These are phyloP conservation scores for Pseudogymnoascus sp. DNA, from an alignment of 2,329 filamentous ascomycete genomes.

Conservation along the genomic window DNA sequence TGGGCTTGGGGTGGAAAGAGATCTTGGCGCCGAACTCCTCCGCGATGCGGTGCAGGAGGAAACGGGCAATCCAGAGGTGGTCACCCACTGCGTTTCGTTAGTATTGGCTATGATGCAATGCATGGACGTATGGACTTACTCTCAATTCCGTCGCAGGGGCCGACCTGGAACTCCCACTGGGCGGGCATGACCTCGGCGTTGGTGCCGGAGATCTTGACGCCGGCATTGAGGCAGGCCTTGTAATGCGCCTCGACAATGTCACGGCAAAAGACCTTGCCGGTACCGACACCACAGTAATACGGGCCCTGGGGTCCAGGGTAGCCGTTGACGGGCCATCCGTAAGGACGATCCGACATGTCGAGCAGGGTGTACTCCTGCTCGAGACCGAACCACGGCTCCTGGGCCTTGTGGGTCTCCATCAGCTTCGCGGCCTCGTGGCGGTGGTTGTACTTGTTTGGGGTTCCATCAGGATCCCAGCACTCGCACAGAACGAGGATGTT, in stretches of 20 bases:
- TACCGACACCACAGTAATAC: conserved; percentile 97
- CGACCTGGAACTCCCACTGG: conserved; percentile 98
- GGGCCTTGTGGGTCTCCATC: conserved; percentile 77
- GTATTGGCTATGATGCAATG: conserved; percentile 9
- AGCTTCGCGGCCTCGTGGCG: conserved; percentile 84
- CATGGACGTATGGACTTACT: conserved; percentile 44
- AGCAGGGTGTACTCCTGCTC: conserved; percentile 97
- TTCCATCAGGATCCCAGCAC: conserved; percentile 90
- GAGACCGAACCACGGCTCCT: conserved; percentile 94
- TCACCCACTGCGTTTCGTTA: conserved; percentile 64
- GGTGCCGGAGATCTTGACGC: conserved; percentile 92
- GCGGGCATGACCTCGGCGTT: conserved; percentile 98
- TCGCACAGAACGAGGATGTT: conserved; percentile 93
- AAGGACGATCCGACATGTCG: conserved; percentile 77
- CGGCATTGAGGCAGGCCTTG: conserved; percentile 77
- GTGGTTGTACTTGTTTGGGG: conserved; percentile 98
- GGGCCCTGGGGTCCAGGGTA: conserved; percentile 80
- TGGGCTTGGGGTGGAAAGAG: conserved; percentile 91
- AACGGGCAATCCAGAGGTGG: conserved; percentile 89
- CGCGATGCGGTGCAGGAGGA: conserved; percentile 81
- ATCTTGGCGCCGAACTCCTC: conserved; percentile 97
- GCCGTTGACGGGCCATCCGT: conserved; percentile 78
- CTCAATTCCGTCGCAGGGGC: conserved; percentile 78
- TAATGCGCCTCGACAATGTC: conserved; percentile 95
- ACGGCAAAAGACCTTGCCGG: conserved; percentile 94